These are phyloP conservation scores for Cytospora schulzeri DNA, from an alignment of 2,329 filamentous ascomycete species.

Conservation along the genomic window DNA sequence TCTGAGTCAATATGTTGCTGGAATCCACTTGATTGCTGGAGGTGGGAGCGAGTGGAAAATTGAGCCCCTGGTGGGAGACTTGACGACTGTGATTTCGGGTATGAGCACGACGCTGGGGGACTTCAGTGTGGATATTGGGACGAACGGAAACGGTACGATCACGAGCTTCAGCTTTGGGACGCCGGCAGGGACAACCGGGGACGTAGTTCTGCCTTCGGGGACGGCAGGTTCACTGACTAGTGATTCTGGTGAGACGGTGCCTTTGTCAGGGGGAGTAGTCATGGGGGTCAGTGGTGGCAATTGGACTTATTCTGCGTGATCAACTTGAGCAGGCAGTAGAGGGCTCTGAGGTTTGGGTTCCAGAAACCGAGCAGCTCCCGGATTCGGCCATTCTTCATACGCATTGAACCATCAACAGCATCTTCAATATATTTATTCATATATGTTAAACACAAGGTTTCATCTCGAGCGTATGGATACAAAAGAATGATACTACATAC, in stretches of 20 bases:
- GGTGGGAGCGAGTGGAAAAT: constrained; percentile 42
- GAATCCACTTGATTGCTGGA: constrained; percentile 42
- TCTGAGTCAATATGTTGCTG: constrained; percentile 45
- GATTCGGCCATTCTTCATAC: too few species aligned
- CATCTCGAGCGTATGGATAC: too few species aligned
- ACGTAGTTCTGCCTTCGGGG: constrained; percentile 23
- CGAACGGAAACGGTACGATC: constrained; percentile 22
- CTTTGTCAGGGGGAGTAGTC: constrained; percentile 15
- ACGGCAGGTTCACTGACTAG: constrained; percentile 21
- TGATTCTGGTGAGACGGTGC: constrained; percentile 8
- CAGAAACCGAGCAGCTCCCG: too few species aligned
- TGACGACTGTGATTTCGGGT: constrained; percentile 32
- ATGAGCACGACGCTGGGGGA: constrained; percentile 22
- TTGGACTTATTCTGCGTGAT: constrained; percentile 19
- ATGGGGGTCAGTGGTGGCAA: constrained; percentile 20
- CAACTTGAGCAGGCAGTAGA: neutral
- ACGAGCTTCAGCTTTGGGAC: constrained; percentile 24
- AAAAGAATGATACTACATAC: too few species aligned
- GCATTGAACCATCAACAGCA: too few species aligned
- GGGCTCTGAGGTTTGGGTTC: too few species aligned
- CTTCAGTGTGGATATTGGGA: constrained; percentile 20
- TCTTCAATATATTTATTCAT: too few species aligned
- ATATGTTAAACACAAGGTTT: too few species aligned
- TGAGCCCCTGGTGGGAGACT: constrained; percentile 42
- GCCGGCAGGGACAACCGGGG: constrained; percentile 22